phyloP scores from a whole-genome alignment of 192 early-diverging fungal species.

The Gigaspora rosea region DNA sequence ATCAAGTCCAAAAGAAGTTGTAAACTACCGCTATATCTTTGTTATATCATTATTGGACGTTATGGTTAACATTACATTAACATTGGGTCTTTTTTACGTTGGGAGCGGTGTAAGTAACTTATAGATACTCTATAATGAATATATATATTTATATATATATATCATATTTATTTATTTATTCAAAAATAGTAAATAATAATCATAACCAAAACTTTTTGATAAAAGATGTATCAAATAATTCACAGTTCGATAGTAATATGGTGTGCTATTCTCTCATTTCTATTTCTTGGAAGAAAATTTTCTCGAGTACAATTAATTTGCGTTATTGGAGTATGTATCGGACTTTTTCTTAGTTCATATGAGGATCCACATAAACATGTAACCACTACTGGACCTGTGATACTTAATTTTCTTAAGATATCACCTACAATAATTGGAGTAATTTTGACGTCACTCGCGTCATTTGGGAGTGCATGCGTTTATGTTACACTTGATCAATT shows the following conservation, averaged over 20 bases:
- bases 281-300: constrained; percentile 53
- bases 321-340: constrained; percentile 55
- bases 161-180: not conserved
- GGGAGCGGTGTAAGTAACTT: constrained; percentile 56
- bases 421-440: constrained; percentile 49
- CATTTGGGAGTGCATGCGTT: constrained; percentile 60
- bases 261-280: constrained; percentile 60
- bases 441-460: constrained; percentile 52
- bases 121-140: not conserved
- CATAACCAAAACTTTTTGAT: not conserved
- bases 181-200: not conserved
- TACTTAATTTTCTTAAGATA: constrained; percentile 9
- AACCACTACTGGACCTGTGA: not conserved
- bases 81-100: constrained; percentile 58
- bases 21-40: constrained; percentile 38
- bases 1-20: constrained; percentile 37
- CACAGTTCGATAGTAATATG: constrained; percentile 64
- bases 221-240: constrained; percentile 66
- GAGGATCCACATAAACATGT: constrained; percentile 37
- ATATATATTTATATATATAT: no score
- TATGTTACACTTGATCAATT: constrained; percentile 59
- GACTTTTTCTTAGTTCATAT: constrained; percentile 54
- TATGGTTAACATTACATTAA: constrained; percentile 55
- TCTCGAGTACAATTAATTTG: constrained; percentile 53
- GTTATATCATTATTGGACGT: constrained; percentile 51